These are phyloP conservation scores for Balamuthia mandrillaris DNA, from an alignment of 208 protist genomes.

Conservation along the genomic window DNA sequence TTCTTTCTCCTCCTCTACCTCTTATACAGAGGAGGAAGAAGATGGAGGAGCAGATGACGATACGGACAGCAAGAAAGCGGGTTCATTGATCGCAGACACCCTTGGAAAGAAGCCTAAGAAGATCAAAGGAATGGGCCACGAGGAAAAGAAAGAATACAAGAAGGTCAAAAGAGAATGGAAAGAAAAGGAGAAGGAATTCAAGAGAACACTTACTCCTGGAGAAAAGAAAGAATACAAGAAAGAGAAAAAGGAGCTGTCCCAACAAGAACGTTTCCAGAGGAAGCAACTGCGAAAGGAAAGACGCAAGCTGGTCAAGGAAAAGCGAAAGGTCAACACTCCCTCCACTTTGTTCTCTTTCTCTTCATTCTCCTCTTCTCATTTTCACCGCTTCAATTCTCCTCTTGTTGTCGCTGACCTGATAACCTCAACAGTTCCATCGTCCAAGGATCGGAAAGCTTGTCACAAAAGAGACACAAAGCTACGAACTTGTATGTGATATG, in stretches of 20 bases:
- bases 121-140: too few relatives aligned
- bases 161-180: not conserved
- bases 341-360: not conserved
- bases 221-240: slow-evolving; percentile 12
- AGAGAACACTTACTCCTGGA: not conserved
- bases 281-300: not conserved
- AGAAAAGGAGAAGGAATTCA: not conserved
- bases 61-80: too few relatives aligned
- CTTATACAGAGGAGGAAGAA: too few relatives aligned
- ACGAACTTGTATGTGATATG: slow-evolving; percentile 10
- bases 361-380: not conserved
- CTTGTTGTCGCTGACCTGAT: not conserved
- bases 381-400: not conserved
- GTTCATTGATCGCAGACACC: too few relatives aligned
- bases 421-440: not conserved
- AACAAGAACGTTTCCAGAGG: not conserved
- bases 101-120: too few relatives aligned
- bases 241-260: slow-evolving; percentile 13
- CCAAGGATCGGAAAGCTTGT: slow-evolving; percentile 13
- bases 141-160: too few relatives aligned
- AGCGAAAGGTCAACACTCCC: not conserved
- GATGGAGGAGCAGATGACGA: too few relatives aligned
- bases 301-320: slow-evolving; percentile 8
- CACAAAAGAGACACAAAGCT: not conserved
- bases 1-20: too few relatives aligned